Conservation (phyloP, 345 rosid species). For the Aurinia saxatilis region DNA sequence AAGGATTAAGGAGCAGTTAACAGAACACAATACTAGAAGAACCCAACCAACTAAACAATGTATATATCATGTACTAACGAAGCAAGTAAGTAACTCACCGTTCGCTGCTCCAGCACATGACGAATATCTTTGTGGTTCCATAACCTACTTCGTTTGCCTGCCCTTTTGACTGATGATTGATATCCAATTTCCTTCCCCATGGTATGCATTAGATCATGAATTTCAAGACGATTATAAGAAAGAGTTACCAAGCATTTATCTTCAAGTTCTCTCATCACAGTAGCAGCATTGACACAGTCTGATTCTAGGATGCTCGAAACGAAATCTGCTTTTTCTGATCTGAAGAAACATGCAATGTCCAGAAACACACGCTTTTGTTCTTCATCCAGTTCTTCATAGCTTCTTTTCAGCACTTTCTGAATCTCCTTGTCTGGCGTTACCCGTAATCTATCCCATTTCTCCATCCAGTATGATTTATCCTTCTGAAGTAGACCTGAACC, state of each 20-base stretch:
- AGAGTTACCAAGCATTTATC: constrained; percentile 28
- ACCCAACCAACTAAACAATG: too few species aligned
- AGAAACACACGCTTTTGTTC: constrained; percentile 28
- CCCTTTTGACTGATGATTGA: constrained; percentile 18
- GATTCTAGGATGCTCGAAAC: constrained; percentile 14
- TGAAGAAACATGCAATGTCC: constrained; percentile 40
- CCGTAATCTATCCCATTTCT: constrained; percentile 11
- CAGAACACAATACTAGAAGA: too few species aligned
- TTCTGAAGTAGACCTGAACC: constrained; percentile 19
- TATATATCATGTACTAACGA: too few species aligned
- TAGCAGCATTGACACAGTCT: constrained; percentile 4
- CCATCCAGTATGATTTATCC: constrained; percentile 15
- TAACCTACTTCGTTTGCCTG: constrained; percentile 20
- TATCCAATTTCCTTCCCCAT: constrained; percentile 26
- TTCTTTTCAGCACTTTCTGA: constrained; percentile 15
- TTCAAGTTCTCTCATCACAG: constrained; percentile 12
- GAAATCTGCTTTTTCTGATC: not conserved
- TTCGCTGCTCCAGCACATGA: constrained; percentile 7
- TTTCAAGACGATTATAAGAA: constrained; percentile 1
- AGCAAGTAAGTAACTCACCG: too few species aligned
- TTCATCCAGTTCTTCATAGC: constrained; percentile 30
- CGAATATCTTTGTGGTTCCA: constrained; percentile 28
- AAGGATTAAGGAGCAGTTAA: too few species aligned
- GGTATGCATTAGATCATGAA: constrained; percentile 33
- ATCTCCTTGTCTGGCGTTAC: constrained; percentile 24